phyloP scores from a whole-genome alignment of 225 moss, liverwort and hornwort genomes.

The Lunularia cruciata region DNA sequence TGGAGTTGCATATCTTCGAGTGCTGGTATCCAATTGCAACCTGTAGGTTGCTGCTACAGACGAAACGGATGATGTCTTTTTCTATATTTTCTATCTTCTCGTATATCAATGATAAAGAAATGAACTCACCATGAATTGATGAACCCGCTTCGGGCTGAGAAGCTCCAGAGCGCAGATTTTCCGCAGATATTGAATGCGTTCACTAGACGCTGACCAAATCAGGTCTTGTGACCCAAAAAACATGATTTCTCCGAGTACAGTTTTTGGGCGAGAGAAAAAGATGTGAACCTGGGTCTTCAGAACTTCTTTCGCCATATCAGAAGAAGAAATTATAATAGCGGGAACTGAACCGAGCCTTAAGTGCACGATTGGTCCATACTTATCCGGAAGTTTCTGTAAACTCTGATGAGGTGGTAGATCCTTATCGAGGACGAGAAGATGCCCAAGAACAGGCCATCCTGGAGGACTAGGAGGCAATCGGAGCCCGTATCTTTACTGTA shows the following conservation, averaged over 20 bases:
- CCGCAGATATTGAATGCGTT: slow-evolving; percentile 34
- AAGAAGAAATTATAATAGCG: slow-evolving; percentile 22
- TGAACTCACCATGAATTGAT: slow-evolving; percentile 12
- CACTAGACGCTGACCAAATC: slow-evolving; percentile 36
- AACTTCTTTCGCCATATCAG: slow-evolving; percentile 29
- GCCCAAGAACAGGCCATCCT: slow-evolving; percentile 21
- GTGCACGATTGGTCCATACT: slow-evolving; percentile 24
- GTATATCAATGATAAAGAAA: too few relatives aligned
- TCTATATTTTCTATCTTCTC: too few relatives aligned
- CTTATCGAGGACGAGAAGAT: slow-evolving; percentile 16
- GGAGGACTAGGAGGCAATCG: slow-evolving; percentile 31
- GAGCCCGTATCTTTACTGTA: too few relatives aligned
- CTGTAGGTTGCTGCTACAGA: too few relatives aligned
- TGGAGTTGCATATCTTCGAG: too few relatives aligned
- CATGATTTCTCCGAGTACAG: slow-evolving; percentile 19
- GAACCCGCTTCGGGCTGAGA: slow-evolving; percentile 14
- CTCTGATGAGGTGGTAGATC: slow-evolving; percentile 16
- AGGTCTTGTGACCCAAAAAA: slow-evolving; percentile 39
- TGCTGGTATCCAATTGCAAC: too few relatives aligned
- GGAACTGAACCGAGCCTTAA: slow-evolving; percentile 24
- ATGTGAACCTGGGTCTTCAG: slow-evolving; percentile 25
- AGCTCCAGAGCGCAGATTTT: slow-evolving; percentile 42
- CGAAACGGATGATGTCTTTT: too few relatives aligned
- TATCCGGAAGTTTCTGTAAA: slow-evolving; percentile 1
- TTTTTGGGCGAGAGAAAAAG: slow-evolving; percentile 21